Conservation (phyloP, 148 eudicot genomes). For the Spergularia marina region DNA sequence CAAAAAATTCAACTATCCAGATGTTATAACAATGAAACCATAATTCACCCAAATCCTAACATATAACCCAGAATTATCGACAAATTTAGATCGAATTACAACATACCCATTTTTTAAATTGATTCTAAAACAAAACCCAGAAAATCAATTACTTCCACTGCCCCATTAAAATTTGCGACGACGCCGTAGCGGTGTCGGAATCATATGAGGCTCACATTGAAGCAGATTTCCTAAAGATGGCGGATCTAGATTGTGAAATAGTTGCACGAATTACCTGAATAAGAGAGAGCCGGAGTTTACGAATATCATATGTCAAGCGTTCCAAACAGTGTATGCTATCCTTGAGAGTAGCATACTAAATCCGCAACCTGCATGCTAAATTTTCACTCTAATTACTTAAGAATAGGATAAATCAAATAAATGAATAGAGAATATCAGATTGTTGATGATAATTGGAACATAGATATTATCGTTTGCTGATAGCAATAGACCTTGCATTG, state of each 20-base stretch:
- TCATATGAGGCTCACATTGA: not conserved
- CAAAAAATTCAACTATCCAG: too few species aligned
- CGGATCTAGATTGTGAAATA: not conserved
- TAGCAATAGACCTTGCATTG: slow-evolving; percentile 62
- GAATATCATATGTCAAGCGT: slow-evolving; percentile 68
- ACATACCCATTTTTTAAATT: too few species aligned
- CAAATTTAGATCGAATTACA: too few species aligned
- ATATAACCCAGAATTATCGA: too few species aligned
- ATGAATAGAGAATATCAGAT: not conserved
- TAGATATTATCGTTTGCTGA: not conserved
- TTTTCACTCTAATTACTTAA: not conserved
- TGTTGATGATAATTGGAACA: not conserved
- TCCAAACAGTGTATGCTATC: too few species aligned
- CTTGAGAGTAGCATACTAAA: slow-evolving; percentile 82
- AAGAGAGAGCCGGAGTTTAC: slow-evolving; percentile 67
- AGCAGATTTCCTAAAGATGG: not conserved
- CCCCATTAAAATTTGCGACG: too few species aligned
- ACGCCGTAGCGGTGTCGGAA: too few species aligned
- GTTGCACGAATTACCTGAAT: slow-evolving; percentile 51
- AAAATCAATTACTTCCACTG: too few species aligned
- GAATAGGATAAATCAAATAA: not conserved
- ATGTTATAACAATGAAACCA: too few species aligned
- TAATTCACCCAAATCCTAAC: too few species aligned
- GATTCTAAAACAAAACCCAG: too few species aligned
- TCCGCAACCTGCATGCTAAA: slow-evolving; percentile 37